phyloP scores from a whole-genome alignment of 139 green algal species.

The Closterium sp. region DNA sequence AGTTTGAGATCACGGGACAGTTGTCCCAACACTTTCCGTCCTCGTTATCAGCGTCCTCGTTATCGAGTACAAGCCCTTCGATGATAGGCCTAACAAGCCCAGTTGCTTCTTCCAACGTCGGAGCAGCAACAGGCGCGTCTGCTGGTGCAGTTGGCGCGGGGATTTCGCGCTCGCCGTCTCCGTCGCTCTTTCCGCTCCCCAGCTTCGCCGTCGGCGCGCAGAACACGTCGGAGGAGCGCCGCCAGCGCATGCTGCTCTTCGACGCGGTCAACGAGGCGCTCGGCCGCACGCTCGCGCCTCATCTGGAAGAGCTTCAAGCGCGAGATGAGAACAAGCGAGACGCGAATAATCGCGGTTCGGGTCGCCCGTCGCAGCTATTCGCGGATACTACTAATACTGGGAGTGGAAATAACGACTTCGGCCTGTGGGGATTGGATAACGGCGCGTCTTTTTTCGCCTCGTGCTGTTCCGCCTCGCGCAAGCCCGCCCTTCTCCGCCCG shows the following conservation, averaged over 20 bases:
- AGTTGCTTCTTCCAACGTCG: not conserved
- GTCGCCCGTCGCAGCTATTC: not conserved
- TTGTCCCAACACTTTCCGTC: not conserved
- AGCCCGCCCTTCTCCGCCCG: conserved; percentile 2
- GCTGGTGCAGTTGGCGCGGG: not conserved
- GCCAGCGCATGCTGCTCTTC: conserved; percentile 32
- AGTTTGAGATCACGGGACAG: conserved; percentile 9
- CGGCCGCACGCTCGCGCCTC: not conserved
- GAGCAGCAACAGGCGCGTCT: not conserved
- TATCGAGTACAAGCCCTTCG: not conserved
- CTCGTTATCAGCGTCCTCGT: not conserved
- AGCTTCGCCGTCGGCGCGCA: not conserved
- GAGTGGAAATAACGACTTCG: not conserved
- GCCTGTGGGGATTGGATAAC: not conserved
- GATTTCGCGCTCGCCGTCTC: not conserved
- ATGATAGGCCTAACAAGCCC: not conserved
- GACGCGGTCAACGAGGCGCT: conserved; percentile 44
- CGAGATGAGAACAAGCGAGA: not conserved
- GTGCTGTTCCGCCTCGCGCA: conserved; percentile 7
- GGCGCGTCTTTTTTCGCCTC: not conserved
- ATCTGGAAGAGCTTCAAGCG: not conserved
- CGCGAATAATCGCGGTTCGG: not conserved
- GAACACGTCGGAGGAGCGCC: conserved; percentile 7
- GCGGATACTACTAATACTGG: not conserved
- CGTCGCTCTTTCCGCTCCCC: not conserved